Percentiles rank a stretch among this genome's conserved stretches.
Conservation (phyloP, 192 early-diverging fungal species). For the Umbelopsis isabellina region DNA sequence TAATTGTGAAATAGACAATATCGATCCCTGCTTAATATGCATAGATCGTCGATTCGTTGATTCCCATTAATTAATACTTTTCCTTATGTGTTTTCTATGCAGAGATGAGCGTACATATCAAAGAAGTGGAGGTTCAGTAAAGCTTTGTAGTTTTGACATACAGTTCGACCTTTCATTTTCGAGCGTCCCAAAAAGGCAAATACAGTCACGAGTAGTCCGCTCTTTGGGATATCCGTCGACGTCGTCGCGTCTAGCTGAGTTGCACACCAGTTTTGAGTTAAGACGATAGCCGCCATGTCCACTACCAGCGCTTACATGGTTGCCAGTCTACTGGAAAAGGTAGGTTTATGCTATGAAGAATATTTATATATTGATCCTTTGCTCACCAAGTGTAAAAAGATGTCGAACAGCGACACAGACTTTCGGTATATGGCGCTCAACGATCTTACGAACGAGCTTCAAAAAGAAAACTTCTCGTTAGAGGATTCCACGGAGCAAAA, state of each 20-base stretch:
- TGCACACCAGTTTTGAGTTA: not conserved
- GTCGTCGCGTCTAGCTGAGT: constrained; percentile 15
- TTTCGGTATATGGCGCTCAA: constrained; percentile 86
- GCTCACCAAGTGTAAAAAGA: constrained; percentile 38
- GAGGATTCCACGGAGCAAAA: constrained; percentile 69
- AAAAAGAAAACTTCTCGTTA: constrained; percentile 56
- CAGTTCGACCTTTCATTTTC: not conserved
- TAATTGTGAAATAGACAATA: too few species aligned
- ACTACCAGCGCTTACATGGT: constrained; percentile 66
- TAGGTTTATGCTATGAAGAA: constrained; percentile 29
- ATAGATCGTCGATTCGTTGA: too few species aligned
- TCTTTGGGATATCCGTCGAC: not conserved
- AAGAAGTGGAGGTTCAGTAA: not conserved
- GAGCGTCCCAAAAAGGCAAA: not conserved
- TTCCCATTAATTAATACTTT: too few species aligned
- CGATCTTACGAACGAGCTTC: constrained; percentile 77
- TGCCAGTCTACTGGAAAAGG: constrained; percentile 73
- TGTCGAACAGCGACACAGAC: constrained; percentile 72
- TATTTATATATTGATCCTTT: not conserved
- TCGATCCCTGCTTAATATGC: too few species aligned
- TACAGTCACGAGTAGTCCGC: not conserved
- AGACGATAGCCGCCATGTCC: constrained; percentile 34
- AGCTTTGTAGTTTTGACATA: not conserved
- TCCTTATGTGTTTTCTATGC: too few species aligned
- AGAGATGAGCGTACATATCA: too few species aligned